phyloP scores from a whole-genome alignment of 2,329 filamentous ascomycete species.

The Pezicula rhizophila region DNA sequence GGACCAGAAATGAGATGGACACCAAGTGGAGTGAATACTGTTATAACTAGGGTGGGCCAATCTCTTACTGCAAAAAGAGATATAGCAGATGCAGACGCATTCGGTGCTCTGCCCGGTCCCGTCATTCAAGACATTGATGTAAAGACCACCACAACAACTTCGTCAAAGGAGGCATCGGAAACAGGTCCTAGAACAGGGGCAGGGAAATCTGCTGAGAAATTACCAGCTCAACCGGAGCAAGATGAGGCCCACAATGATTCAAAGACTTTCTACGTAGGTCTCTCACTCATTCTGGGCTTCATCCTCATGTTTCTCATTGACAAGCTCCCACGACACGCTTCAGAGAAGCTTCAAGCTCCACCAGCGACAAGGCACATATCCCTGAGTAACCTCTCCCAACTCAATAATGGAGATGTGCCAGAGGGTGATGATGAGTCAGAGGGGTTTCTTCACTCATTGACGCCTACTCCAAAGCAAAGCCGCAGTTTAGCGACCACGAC shows the following conservation, averaged over 20 bases:
- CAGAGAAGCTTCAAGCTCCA: constrained; percentile 55
- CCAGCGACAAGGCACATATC: constrained; percentile 79
- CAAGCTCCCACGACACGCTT: constrained; percentile 68
- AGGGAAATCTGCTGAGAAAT: not conserved
- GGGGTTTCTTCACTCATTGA: constrained; percentile 52
- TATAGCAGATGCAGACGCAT: not conserved
- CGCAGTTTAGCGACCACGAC: constrained; percentile 77
- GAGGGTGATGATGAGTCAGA: constrained; percentile 50
- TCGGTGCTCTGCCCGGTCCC: constrained; percentile 4
- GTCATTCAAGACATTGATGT: constrained; percentile 5
- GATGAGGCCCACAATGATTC: constrained; percentile 36
- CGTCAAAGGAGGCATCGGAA: constrained; percentile 2
- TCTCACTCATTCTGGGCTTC: constrained; percentile 83
- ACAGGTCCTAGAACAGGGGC: not conserved
- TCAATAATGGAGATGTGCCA: constrained; percentile 10
- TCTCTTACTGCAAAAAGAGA: not conserved
- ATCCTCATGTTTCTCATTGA: constrained; percentile 97
- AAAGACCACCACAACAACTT: constrained; percentile 2
- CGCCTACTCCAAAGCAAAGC: constrained; percentile 50
- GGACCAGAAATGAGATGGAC: constrained; percentile 15
- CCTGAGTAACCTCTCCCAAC: constrained; percentile 67
- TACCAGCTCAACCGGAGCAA: constrained; percentile 25
- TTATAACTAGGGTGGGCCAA: constrained; percentile 3
- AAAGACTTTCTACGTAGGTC: constrained; percentile 73
- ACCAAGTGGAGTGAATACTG: constrained; percentile 12